Evolutionary conservation across 495 filamentous ascomycete species (phyloP), one percentile per base, ranked within the genome.

Genomic region (Pyrenopolyporus hunteri): DNA sequence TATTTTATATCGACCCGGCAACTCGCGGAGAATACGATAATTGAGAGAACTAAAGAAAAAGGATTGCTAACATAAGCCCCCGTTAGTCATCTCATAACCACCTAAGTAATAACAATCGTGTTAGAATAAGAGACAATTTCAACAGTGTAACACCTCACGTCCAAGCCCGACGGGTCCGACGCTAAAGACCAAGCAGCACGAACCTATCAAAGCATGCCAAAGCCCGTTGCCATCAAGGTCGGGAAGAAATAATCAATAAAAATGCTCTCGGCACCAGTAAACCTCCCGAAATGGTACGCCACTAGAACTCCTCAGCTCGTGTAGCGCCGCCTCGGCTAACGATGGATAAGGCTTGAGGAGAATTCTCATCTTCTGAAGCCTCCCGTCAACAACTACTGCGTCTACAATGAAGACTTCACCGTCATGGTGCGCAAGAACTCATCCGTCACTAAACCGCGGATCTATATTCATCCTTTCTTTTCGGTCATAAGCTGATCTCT

Each of bases 351-450:
- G 94, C 87, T 98, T 33, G 86, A 92, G 70, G 84, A 89, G 69
- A 97, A 98, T 72, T 88, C 89, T 2, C 92, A 98, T 68, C 86
- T 98, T 43, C 85, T 98, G 52, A 87, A 96, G 74, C 94, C 94
- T 1, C 94, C 94, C 2, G 88, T 98, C 67, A 97, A 97, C 73
- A 98, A 98, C 75, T 95, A 93, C 75, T 96, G 92, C 76, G 90
- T 98, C 58, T 94, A 96, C 76, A 87, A 96, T 67, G 80, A 85
- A 29, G 80, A 85, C 58, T 82, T 92, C 28, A 91, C 89, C 19
- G 89, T 93, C 51, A 92, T 92, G 87, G 87, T 88, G 70, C 25
- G 62, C 63, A 59, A 46, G n/a, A n/a, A 39, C 22, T 23, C 44
- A 32, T 61, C 26, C 9, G 26, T 49, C 39, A 36, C 52, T 8